Base-by-base conservation (phyloP, 805 yeast genomes). In the Zygosaccharomyces kombuchaensis region DNA sequence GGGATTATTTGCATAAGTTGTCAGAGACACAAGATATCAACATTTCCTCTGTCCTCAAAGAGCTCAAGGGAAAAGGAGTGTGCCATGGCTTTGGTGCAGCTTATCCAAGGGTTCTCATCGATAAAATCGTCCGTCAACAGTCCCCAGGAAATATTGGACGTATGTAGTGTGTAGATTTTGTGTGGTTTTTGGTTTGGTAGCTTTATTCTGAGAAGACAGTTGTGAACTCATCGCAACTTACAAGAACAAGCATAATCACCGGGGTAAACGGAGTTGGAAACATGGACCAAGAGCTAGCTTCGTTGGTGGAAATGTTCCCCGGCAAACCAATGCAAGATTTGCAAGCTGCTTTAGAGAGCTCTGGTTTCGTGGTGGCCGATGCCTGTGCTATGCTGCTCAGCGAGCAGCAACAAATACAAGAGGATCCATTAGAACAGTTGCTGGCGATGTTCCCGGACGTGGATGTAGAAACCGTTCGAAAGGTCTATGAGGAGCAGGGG, bases 11-110 rank as follows among this genome's bases (percentile, higher is more conserved):
- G 38, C 77, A 73, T 45, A 72, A 70, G 34, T 65, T 70, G n/a
- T 72, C 75, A 42, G 76, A 78, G 27, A 73, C 69, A 31, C 58
- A 65, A 17, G 74, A 74, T 7, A 57, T 84, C 34, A 84, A 84
- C 58, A 68, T 84, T 35, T 65, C 71, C n/a, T 67, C 63, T 30
- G 76, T 87, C 2, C 80, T 87, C 82, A 60, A 66, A 14, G 63
- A 62, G 22, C 69, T 88, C 44, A 76, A 72, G 57, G 95, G 93
- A 1, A 63, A 74, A 27, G 95, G 86, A 60, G 73, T 69, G 31
- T 87, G 96, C 58, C 91, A 87, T 60, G 93, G 90, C 1, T 75
- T 70, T 56, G 96, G 96, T 0, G 59, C 65, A 6, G 66, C 67
- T 1, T 65, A 64, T 44, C 50, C 51, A 19, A 61, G 58, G 31